Conservation (phyloP, 306 rosid genomes). For the Dalbergia oliveri region DNA sequence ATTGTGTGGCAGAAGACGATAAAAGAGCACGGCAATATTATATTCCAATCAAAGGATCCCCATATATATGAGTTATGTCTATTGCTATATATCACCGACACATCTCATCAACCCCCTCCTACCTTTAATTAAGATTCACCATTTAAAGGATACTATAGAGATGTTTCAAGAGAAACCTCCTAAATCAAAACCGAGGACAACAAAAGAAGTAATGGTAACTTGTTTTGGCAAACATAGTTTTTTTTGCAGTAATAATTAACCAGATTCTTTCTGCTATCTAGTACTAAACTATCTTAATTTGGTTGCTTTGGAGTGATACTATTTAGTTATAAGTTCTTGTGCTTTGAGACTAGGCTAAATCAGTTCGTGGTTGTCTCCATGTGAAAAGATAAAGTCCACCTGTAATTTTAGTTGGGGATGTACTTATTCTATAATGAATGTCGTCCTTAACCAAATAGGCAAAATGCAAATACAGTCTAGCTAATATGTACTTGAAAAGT, state of each 20-base stretch:
- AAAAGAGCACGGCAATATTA: neutral
- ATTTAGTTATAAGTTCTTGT: neutral
- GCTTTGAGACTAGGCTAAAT: neutral
- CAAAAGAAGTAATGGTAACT: constrained; percentile 6
- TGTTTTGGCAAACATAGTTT: neutral
- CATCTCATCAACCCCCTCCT: constrained; percentile 20
- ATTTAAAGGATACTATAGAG: neutral
- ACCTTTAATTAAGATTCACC: neutral
- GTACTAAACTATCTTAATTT: neutral
- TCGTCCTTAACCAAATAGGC: neutral
- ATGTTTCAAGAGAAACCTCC: constrained; percentile 26
- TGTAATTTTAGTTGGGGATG: too few relatives aligned
- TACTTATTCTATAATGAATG: neutral
- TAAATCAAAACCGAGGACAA: constrained; percentile 22
- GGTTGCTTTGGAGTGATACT: neutral
- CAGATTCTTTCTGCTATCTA: neutral
- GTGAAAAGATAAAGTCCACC: too few relatives aligned
- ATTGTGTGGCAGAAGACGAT: neutral
- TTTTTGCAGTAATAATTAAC: neutral
- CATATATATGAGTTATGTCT: neutral
- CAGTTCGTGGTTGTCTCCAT: neutral
- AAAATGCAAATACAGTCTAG: too few relatives aligned
- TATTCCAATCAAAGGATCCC: neutral
- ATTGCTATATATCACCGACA: neutral
- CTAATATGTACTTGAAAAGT: too few relatives aligned